These are phyloP conservation scores for Rhizopogon rudus DNA, from an alignment of 768 basidiomycete genomes.

Conservation along the genomic window DNA sequence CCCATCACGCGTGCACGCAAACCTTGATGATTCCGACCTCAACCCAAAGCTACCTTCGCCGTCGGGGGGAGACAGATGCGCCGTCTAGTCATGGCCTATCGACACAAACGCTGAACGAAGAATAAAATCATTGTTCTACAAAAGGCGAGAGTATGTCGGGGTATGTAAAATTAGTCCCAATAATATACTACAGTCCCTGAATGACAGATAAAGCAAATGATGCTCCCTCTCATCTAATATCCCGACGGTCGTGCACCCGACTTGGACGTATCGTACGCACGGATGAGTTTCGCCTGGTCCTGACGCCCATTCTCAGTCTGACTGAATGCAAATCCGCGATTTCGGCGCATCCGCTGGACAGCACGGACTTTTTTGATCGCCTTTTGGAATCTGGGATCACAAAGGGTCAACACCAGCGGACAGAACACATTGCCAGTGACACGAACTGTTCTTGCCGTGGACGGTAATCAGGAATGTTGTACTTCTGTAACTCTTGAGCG, in stretches of 20 bases:
- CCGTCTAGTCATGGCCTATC: too few species aligned
- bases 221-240: slow-evolving; percentile 39
- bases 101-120: not conserved
- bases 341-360: slow-evolving; percentile 93
- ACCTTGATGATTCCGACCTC: too few species aligned
- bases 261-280: slow-evolving; percentile 86
- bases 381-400: slow-evolving; percentile 77
- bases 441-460: slow-evolving; percentile 95
- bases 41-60: not conserved
- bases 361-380: slow-evolving; percentile 99
- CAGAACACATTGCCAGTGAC: not conserved
- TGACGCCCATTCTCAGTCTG: slow-evolving; percentile 89
- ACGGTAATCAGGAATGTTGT: slow-evolving; percentile 94
- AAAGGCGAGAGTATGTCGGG: not conserved
- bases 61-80: not conserved
- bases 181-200: slow-evolving; percentile 6
- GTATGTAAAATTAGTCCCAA: slow-evolving; percentile 4
- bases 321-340: slow-evolving; percentile 96
- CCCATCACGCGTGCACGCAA: too few species aligned
- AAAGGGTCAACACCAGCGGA: slow-evolving; percentile 2
- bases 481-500: slow-evolving; percentile 98
- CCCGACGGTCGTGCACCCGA: slow-evolving; percentile 68
- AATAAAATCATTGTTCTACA: not conserved
- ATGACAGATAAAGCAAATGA: slow-evolving; percentile 1
- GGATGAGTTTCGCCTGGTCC: slow-evolving; percentile 82